Percentiles rank a stretch among this genome's conserved stretches.
Evolutionary conservation across 1,139 yeast genomes (phyloP).

Genomic region (Yamadazyma atmosphaerica): DNA sequence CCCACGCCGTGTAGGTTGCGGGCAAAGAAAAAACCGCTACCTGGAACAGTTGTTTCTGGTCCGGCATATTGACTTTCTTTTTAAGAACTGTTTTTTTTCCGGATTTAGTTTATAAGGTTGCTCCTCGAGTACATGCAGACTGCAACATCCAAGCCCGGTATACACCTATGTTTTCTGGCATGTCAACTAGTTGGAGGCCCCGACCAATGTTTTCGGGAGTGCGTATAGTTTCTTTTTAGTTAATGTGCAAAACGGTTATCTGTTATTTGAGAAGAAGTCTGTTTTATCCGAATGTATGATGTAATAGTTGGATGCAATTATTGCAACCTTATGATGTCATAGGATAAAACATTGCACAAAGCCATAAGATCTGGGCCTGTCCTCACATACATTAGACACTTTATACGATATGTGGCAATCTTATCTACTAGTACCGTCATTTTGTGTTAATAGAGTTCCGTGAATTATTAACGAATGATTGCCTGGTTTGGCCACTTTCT

Average conservation of each 20-base stretch:
- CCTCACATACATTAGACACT: too few species aligned
- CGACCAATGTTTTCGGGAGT: not conserved
- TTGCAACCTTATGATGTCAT: constrained; percentile 4
- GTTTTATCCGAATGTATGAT: constrained; percentile 3
- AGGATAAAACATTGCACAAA: too few species aligned
- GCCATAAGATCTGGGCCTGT: too few species aligned
- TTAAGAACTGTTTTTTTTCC: not conserved
- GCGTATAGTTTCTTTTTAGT: not conserved
- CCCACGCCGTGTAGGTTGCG: not conserved
- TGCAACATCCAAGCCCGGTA: too few species aligned
- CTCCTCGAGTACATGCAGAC: not conserved
- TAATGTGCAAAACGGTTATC: constrained; percentile 1
- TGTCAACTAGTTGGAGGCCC: not conserved
- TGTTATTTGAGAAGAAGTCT: not conserved
- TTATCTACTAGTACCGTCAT: not conserved
- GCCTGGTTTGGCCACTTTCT: not conserved
- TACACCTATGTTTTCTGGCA: not conserved
- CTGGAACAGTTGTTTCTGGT: too few species aligned
- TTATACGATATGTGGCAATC: not conserved
- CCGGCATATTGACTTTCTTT: too few species aligned
- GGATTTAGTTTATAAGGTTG: not conserved
- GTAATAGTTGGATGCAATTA: not conserved
- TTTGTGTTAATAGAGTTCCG: not conserved
- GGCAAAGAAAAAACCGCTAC: too few species aligned
- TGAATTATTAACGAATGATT: too few species aligned